Evolutionary conservation across 306 rosid genomes (phyloP), one percentile per base, ranked within the genome.

Genomic region (Fagus sylvatica): DNA sequence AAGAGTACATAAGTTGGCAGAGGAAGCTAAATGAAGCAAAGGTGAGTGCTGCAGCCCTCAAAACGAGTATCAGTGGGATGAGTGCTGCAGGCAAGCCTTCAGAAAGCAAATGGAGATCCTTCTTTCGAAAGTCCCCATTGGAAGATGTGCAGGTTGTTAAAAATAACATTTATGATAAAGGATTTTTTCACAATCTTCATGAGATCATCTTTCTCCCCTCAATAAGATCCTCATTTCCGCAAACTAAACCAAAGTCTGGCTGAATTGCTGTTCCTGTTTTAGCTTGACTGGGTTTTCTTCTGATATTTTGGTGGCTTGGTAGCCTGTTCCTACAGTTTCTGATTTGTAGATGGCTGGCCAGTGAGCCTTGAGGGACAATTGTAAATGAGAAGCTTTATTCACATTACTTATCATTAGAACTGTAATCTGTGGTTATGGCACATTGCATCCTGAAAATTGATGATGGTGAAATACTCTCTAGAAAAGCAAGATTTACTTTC

Each of bases 141-240:
- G 86, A 88, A 76, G 87, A 84, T 19, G 90, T 76, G 68, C 28
- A 22, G 28, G 28, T 22, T 22, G 28, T 22, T 22, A 22, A 22
- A 22, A 22, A 22, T 22, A 22, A 22, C 28, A 22, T 22, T 22
- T 22, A 22, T 22, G 28, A 22, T 22, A 22, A 22, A 80, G 97
- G 98, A 43, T 85, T 86, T 67, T 39, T 92, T 48, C 87, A 72
- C 82, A 94, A 94, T 76, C 59, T 86, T 80, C 64, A 36, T 19
- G 97, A 94, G 89, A 80, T 90, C 67, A 65, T 92, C 76, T 84
- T 78, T 43, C 98, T 97, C 75, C 66, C 79, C 37, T 94, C 97
- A 2, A 81, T 86, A 57, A 89, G 93, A 74, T 72, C 71, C 7
- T 78, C 88, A 7, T 78, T 84, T 76, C 61, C 60, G 1, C 76